Percentiles rank a stretch among this genome's conserved stretches.
Evolutionary conservation across 192 early-diverging fungal species (phyloP).

Genomic region (Spizellomyces sp.): DNA sequence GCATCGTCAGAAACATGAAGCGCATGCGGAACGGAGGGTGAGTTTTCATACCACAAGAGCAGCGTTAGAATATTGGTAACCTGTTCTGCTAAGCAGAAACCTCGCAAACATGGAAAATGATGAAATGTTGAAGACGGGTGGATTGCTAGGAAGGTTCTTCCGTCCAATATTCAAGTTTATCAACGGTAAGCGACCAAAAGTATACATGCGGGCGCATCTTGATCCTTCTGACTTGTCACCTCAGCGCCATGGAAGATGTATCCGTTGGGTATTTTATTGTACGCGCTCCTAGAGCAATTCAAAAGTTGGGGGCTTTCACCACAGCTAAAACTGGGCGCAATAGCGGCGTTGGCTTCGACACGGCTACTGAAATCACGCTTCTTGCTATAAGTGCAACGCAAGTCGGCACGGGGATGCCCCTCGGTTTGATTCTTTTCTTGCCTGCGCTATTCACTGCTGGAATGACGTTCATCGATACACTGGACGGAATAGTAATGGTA

Average conservation of each 20-base stretch:
- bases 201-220: too few species aligned
- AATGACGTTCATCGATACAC: slow-evolving; percentile 69
- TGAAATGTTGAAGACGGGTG: neutral
- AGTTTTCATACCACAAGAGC: neutral
- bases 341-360: slow-evolving; percentile 77
- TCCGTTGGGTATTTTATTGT: slow-evolving; percentile 31
- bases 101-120: neutral
- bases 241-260: slow-evolving; percentile 67
- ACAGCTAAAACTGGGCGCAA: slow-evolving; percentile 36
- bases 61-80: too few species aligned
- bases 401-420: slow-evolving; percentile 46
- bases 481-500: slow-evolving; percentile 70
- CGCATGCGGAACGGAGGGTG: slow-evolving; percentile 3
- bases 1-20: slow-evolving; percentile 30
- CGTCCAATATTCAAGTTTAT: slow-evolving; percentile 20
- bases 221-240: too few species aligned
- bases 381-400: slow-evolving; percentile 61
- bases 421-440: slow-evolving; percentile 58
- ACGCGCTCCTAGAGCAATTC: neutral
- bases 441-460: slow-evolving; percentile 68
- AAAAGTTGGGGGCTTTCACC: slow-evolving; percentile 35
- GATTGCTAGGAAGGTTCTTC: slow-evolving; percentile 8
- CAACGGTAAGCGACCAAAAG: neutral
- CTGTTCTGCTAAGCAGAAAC: too few species aligned
- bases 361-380: slow-evolving; percentile 65